A percentile compares a stretch with the other conserved stretches of the same genome.
These are phyloP conservation scores for Centaurea solstitialis DNA, from an alignment of 129 eudicot genomes.

Conservation along the genomic window DNA sequence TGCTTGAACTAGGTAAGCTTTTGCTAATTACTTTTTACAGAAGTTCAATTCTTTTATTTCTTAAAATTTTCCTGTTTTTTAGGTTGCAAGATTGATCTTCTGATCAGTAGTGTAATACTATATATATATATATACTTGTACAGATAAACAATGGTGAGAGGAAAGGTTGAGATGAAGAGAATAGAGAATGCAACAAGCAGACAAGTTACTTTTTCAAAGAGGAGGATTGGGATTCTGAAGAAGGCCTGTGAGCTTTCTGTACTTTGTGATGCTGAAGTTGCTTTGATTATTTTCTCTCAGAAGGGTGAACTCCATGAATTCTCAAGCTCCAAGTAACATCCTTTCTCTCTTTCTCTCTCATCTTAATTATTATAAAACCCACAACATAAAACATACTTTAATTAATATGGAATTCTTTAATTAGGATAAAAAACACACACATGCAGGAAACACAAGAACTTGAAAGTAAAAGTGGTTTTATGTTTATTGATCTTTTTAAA, in stretches of 20 bases:
- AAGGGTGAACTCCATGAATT: slow-evolving; percentile 42
- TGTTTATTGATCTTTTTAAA: neutral
- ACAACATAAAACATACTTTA: no score
- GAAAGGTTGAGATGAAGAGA: slow-evolving; percentile 53
- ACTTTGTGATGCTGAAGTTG: slow-evolving; percentile 64
- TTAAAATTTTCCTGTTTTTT: neutral
- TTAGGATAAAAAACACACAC: neutral
- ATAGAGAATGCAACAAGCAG: slow-evolving; percentile 42
- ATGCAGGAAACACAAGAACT: neutral
- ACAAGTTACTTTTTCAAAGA: slow-evolving; percentile 39
- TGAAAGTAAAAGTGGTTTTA: neutral
- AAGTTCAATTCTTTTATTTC: neutral
- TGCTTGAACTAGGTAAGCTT: neutral
- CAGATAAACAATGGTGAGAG: slow-evolving; percentile 42
- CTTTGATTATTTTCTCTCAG: slow-evolving; percentile 46
- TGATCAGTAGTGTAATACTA: neutral
- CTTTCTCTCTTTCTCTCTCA: neutral
- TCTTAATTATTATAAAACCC: neutral
- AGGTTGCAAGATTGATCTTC: neutral
- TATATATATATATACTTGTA: neutral
- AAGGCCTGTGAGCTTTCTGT: slow-evolving; percentile 61
- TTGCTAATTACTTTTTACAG: neutral
- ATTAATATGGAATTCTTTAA: neutral
- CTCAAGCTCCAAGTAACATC: slow-evolving; percentile 14
- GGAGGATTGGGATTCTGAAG: slow-evolving; percentile 48